These are phyloP conservation scores for Tieghemostelium lacteum DNA, from an alignment of 78 protist genomes.

Conservation along the genomic window DNA sequence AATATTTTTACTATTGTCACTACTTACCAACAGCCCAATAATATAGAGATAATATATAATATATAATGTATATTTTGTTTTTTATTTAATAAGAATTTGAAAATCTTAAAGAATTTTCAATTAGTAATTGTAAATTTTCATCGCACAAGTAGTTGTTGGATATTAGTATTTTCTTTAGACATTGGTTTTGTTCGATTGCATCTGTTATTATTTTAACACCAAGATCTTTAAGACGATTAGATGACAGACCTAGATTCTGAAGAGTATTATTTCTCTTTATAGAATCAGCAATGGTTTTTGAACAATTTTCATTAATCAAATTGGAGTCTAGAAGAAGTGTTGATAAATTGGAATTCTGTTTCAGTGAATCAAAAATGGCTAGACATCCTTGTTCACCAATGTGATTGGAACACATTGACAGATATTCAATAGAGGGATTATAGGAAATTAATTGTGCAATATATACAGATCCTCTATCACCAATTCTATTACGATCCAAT, in stretches of 20 bases:
- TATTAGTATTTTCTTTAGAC: constrained; percentile 6
- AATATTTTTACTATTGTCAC: too few species aligned
- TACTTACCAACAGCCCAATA: too few species aligned
- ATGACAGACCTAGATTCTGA: constrained; percentile 1
- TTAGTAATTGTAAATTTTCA: not conserved
- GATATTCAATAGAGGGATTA: constrained; percentile 3
- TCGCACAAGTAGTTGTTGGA: constrained; percentile 6
- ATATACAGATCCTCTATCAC: constrained; percentile 11
- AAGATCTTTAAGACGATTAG: constrained; percentile 2
- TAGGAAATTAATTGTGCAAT: constrained; percentile 17
- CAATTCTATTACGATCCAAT: constrained; percentile 21
- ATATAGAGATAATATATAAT: too few species aligned
- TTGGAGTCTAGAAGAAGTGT: constrained; percentile 23
- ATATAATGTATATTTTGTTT: constrained; percentile 1
- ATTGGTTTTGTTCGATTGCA: constrained; percentile 1
- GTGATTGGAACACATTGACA: not conserved
- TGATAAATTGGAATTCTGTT: not conserved
- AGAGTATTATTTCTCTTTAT: constrained; percentile 11
- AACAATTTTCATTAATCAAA: not conserved
- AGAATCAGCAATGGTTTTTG: not conserved
- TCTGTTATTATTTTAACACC: not conserved
- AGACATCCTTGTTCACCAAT: constrained; percentile 16
- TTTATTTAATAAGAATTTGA: not conserved
- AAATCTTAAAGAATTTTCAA: not conserved
- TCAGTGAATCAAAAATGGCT: constrained; percentile 27